Conservation (phyloP, 768 basidiomycete species). For the Mycena polygramma region DNA sequence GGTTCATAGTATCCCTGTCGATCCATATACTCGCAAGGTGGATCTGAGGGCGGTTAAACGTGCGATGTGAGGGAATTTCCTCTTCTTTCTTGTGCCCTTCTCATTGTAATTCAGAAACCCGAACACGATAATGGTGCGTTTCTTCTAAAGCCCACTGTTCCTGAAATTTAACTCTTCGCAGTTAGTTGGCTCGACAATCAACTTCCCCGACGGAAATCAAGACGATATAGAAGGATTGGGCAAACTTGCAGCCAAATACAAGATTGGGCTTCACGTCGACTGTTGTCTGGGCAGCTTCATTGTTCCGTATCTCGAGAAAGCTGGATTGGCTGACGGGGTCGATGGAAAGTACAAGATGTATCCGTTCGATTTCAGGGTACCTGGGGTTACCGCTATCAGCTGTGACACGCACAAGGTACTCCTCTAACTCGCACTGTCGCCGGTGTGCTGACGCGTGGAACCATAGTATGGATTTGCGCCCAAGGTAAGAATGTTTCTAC, state of each 20-base stretch:
- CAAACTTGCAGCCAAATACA: constrained; percentile 77
- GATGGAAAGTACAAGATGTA: constrained; percentile 68
- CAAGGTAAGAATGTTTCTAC: constrained; percentile 64
- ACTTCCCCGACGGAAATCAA: constrained; percentile 89
- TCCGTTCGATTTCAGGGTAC: constrained; percentile 91
- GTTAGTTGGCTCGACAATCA: constrained; percentile 89
- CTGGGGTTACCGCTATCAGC: constrained; percentile 93
- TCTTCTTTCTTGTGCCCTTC: constrained; percentile 14
- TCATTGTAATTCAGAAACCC: constrained; percentile 66
- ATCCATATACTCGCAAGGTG: constrained; percentile 81
- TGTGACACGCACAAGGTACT: constrained; percentile 95
- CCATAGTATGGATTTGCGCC: constrained; percentile 92
- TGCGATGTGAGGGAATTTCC: constrained; percentile 77
- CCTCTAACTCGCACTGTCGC: not conserved
- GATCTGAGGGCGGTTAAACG: constrained; percentile 82
- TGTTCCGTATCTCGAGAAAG: constrained; percentile 89
- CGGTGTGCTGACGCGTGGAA: constrained; percentile 20
- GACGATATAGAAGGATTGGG: constrained; percentile 89
- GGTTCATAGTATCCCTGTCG: constrained; percentile 87
- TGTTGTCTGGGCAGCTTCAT: constrained; percentile 96
- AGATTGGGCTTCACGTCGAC: constrained; percentile 92
- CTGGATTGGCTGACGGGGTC: constrained; percentile 75
- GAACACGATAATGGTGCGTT: constrained; percentile 87
- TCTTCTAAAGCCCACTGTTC: not conserved
- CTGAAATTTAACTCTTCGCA: constrained; percentile 43